These are phyloP conservation scores for Russula dissimulans DNA, from an alignment of 768 basidiomycete genomes.

Conservation along the genomic window DNA sequence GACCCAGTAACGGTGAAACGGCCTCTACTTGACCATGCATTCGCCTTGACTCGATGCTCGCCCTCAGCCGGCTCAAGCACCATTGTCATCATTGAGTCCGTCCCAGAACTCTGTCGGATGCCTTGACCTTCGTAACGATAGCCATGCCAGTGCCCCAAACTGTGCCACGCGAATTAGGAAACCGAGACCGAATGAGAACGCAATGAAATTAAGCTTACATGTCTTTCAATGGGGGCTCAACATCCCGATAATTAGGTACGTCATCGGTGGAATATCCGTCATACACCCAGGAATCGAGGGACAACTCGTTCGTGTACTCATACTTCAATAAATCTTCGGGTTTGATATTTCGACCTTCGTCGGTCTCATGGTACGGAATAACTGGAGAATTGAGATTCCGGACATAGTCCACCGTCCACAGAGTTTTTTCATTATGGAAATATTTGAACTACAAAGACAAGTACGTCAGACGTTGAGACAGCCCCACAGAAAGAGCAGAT, in stretches of 20 bases:
- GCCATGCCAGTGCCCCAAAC: slow-evolving; percentile 15
- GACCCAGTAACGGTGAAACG: slow-evolving; percentile 16
- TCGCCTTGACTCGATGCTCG: slow-evolving; percentile 5
- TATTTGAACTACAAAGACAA: slow-evolving; percentile 3
- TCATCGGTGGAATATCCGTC: slow-evolving; percentile 7
- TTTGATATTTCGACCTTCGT: slow-evolving; percentile 6
- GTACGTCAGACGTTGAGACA: not conserved
- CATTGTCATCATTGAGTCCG: slow-evolving; percentile 7
- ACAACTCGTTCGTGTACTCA: not conserved
- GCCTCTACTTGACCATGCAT: slow-evolving; percentile 8
- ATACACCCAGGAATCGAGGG: slow-evolving; percentile 8
- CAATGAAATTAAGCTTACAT: not conserved
- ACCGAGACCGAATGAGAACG: not conserved
- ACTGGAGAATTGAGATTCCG: not conserved
- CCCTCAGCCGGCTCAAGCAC: slow-evolving; percentile 7
- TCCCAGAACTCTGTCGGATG: not conserved
- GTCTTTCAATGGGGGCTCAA: slow-evolving; percentile 2
- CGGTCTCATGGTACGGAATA: not conserved
- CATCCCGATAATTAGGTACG: not conserved
- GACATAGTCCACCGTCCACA: slow-evolving; percentile 2
- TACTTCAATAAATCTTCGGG: slow-evolving; percentile 2
- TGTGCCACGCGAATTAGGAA: not conserved
- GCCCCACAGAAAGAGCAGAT: not conserved
- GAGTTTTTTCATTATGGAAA: not conserved
- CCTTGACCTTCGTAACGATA: slow-evolving; percentile 4